Percentiles rank a stretch among this genome's conserved stretches.
Evolutionary conservation across 345 rosid genomes (phyloP).

Genomic region (Eutrema heterophyllum): DNA sequence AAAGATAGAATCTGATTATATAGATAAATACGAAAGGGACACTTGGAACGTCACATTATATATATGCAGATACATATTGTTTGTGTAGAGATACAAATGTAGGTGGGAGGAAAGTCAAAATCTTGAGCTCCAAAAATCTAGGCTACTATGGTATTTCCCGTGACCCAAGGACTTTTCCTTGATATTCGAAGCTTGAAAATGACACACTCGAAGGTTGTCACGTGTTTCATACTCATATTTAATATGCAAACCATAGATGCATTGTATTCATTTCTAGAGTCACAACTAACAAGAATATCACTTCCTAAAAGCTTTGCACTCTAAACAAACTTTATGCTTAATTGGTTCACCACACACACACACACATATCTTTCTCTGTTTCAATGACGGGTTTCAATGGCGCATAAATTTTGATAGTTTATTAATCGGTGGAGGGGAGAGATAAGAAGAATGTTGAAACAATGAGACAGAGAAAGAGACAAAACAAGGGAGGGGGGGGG

Average conservation of each 20-base stretch:
- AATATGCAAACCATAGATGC: conserved; percentile 11
- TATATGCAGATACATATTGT: neutral
- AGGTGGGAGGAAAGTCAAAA: conserved; percentile 23
- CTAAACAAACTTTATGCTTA: neutral
- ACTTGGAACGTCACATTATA: neutral
- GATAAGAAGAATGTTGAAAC: neutral
- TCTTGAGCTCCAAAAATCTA: conserved; percentile 30
- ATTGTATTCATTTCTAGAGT: neutral
- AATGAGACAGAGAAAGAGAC: neutral
- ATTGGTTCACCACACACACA: neutral
- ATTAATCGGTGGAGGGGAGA: neutral
- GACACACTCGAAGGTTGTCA: conserved; percentile 19
- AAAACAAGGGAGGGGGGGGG: neutral
- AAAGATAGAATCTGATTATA: neutral
- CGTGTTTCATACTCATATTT: conserved; percentile 19
- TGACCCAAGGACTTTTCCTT: conserved; percentile 27
- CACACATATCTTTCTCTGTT: neutral
- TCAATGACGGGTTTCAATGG: neutral
- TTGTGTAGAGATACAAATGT: neutral
- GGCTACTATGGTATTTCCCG: conserved; percentile 28
- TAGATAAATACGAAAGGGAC: neutral
- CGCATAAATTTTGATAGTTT: neutral
- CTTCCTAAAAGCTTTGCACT: neutral
- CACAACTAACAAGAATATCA: neutral
- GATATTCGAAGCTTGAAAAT: conserved; percentile 23